These are phyloP conservation scores for Polygonum maritimum DNA, from an alignment of 148 eudicot species.

Conservation along the genomic window DNA sequence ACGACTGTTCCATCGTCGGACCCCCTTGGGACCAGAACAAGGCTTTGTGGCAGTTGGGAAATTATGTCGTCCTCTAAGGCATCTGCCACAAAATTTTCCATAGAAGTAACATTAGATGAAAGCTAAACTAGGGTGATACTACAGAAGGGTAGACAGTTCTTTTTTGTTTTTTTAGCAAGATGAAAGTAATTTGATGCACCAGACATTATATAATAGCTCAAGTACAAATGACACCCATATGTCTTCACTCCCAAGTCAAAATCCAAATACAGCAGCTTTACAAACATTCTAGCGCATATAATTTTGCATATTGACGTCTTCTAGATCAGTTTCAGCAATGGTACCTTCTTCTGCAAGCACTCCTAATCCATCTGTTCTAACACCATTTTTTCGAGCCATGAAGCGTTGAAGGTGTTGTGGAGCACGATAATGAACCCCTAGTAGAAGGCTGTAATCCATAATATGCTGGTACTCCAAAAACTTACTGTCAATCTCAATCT, in stretches of 20 bases:
- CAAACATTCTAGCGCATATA: too few species aligned
- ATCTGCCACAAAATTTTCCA: constrained; percentile 29
- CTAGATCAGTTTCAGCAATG: not conserved
- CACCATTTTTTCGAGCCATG: constrained; percentile 28
- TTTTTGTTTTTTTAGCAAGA: too few species aligned
- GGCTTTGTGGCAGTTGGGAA: constrained; percentile 61
- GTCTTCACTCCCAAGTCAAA: not conserved
- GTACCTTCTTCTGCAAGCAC: constrained; percentile 85
- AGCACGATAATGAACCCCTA: constrained; percentile 68
- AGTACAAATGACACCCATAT: not conserved
- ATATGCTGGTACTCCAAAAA: constrained; percentile 72
- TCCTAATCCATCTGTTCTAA: constrained; percentile 52
- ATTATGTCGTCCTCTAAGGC: constrained; percentile 62
- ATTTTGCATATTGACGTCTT: not conserved
- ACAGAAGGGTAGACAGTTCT: not conserved
- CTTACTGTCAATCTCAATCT: constrained; percentile 86
- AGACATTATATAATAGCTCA: not conserved
- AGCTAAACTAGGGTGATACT: not conserved
- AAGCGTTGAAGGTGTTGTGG: constrained; percentile 69
- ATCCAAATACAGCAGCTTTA: not conserved
- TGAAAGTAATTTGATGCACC: too few species aligned
- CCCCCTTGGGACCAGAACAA: constrained; percentile 90
- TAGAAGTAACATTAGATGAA: not conserved
- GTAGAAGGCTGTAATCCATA: constrained; percentile 71
- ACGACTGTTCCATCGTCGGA: constrained; percentile 53